Percentiles rank a stretch among this genome's conserved stretches.
phyloP scores from a whole-genome alignment of 805 yeast species.

The Vanderwaltozyma polyspora region DNA sequence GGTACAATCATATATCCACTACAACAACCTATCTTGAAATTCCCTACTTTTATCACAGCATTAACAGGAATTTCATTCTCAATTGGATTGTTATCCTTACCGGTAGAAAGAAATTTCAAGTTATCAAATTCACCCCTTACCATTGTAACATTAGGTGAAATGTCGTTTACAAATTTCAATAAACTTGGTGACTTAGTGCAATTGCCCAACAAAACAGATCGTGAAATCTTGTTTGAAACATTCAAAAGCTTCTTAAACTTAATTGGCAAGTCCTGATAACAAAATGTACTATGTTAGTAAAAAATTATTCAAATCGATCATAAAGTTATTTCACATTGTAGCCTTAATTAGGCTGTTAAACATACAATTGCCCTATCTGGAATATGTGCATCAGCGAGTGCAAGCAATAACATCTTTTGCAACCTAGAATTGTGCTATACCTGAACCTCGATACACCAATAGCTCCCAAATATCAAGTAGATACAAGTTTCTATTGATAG shows the following conservation, averaged over 20 bases:
- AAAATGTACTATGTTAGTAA: background rate
- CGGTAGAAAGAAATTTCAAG: conserved; percentile 21
- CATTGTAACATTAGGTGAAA: conserved; percentile 62
- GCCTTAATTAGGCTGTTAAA: no score
- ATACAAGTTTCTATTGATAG: no score
- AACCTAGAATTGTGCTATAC: no score
- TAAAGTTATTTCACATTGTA: no score
- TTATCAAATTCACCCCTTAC: conserved; percentile 80
- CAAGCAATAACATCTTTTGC: conserved; percentile 67
- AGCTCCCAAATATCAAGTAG: no score
- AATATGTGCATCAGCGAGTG: conserved; percentile 81
- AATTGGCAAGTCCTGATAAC: conserved; percentile 33
- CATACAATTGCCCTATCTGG: conserved; percentile 73
- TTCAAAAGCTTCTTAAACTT: conserved; percentile 58
- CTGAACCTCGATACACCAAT: no score
- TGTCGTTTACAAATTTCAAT: conserved; percentile 46
- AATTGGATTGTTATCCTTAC: conserved; percentile 1
- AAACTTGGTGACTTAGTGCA: conserved; percentile 58
- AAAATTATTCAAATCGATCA: no score
- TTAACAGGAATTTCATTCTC: conserved; percentile 42
- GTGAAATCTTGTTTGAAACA: conserved; percentile 76
- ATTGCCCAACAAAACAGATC: conserved; percentile 79
- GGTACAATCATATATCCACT: conserved; percentile 82
- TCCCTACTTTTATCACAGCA: conserved; percentile 55
- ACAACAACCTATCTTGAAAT: conserved; percentile 70